Evolutionary conservation across 805 yeast species (phyloP), one percentile per base, ranked within the genome.

Genomic region (Kuraishia cidri): DNA sequence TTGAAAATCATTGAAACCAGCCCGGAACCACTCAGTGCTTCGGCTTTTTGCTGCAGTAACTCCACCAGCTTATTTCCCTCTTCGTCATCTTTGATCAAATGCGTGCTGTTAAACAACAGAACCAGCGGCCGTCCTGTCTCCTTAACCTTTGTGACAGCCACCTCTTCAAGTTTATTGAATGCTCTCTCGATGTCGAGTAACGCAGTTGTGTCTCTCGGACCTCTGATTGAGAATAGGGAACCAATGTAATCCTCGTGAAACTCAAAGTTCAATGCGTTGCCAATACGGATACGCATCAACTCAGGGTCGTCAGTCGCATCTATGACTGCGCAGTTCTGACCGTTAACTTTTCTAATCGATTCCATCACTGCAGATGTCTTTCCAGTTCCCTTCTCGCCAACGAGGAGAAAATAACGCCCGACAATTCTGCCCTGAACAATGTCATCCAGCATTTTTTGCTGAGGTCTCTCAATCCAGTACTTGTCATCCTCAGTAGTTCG

Each of bases 251-350:
- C 94, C 47, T 84, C 94, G 41, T 71, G 78, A 49, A 66, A 84
- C 26, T 75, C 75, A 48, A 76, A 84, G 38, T 79, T 74, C 31
- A 84, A 58, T 0, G 94, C 88, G 38, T 72, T 69, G 2, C 94
- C 94, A 8, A 84, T 60, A 26, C 94, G 56, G 15, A 83, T 70
- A 37, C 94, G 62, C 49, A 84, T 79, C 31, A 84, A 75, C 48
- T 84, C 94, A 0, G 90, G 85, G 48, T 84, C 94, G 0, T 88
- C 79, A 45, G 83, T 92, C 1, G 92, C 92, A 47, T 84, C 94
- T 38, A 84, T 59, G 31, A 79, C 65, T 0, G 85, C 72, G 31
- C 85, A 83, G 44, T 78, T 72, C 32, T 57, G 53, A 1, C 88
- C 85, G 24, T 66, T 58, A 2, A 72, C 73, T 41, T 76, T 70